Evolutionary conservation across 257 asterid genomes (phyloP), one percentile per base, ranked within the genome.

Genomic region (Scutellaria galericulata): DNA sequence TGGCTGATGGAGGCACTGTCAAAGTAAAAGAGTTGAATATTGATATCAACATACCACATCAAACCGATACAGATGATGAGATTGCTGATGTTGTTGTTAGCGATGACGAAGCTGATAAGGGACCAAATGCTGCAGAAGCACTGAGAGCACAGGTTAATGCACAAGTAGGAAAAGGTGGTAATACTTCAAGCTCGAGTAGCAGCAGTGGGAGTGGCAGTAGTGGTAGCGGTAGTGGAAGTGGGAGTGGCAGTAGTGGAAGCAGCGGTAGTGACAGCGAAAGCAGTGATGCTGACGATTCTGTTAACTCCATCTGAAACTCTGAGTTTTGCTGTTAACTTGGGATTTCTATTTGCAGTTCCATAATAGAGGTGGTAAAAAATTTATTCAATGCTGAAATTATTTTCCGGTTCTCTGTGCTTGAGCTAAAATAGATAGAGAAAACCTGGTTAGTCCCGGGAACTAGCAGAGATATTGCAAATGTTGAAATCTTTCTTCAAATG

Each of bases 91-190:
- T 94, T 22, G 97, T 86, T 81, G 89, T 72, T 1, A 92, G 96
- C 52, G 98, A 90, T 52, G 98, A 86, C 53, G 96, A 87, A 72
- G 93, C 78, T 2, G 88, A 80, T 42, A 84, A 88, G 70, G 92
- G 93, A n/a, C 87, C 75, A 6, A 92, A 83, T 79, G 99, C 99
- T 63, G 99, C 97, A 6, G 98, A 95, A 86, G 97, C 85, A 12
- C 95, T 95, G 66, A 79, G 90, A 83, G 96, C 92, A 7, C 95
- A 88, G 83, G 90, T 89, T 20, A 80, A 78, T 61, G 95, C 87
- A 27, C 80, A 75, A 76, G 91, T 72, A 73, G 79, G 76, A 71
- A 69, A 76, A 12, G 75, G 73, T 20, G 85, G 58, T 70, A 81
- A 81, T 71, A 31, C 37, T 31, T 89, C 99, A 5, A 89, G 93